Base-by-base conservation (phyloP, 2,329 filamentous ascomycete genomes). In the Colletotrichum lini region DNA sequence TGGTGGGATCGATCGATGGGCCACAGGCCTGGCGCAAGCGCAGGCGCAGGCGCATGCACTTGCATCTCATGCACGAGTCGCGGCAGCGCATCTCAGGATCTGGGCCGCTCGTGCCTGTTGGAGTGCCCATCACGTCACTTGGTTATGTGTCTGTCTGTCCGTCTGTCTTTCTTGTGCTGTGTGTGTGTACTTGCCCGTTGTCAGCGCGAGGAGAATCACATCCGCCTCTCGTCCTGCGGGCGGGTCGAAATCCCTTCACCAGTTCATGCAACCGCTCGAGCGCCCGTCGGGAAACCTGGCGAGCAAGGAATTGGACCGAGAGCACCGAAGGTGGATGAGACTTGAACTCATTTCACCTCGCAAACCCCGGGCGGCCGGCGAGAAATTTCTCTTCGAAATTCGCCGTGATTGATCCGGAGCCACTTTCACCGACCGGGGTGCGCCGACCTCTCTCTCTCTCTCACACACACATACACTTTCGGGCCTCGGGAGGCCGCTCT, bases 241-340 rank as follows among this genome's bases (percentile, higher is more conserved):
- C 60, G 60, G 52, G 60, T 52, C 50, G 38, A 60, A 35, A 35
- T 35, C 8, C 61, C 52, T 58, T 65, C 42, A 35, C 30, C 9
- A 35, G 8, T 50, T 58, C 52, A 44, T 50, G 62, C 54, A 47
- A 35, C 61, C 56, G 49, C 65, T 57, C 44, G 23, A 50, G 44
- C 30, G 44, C 30, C 12, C 6, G 35, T 56, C 44, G 58, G 58
- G 49, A 61, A 40, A 13, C n/a, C 58, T 45, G 30, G 53, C 60
- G 47, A 56, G 67, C 67, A 56, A 67, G 50, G 56, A 61, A 67
- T 70, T 70, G 67, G 67, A 58, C 67, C 67, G 56, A 70, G 56
- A 66, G 44, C 45, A 61, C 62, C 67, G 67, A 61, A 42, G 49
- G 50, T 9, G 45, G 16, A 23, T 9, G 21, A 15, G 49, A 23